Base-by-base conservation (phyloP, 331 rosid species). In the Quercus lobata region DNA sequence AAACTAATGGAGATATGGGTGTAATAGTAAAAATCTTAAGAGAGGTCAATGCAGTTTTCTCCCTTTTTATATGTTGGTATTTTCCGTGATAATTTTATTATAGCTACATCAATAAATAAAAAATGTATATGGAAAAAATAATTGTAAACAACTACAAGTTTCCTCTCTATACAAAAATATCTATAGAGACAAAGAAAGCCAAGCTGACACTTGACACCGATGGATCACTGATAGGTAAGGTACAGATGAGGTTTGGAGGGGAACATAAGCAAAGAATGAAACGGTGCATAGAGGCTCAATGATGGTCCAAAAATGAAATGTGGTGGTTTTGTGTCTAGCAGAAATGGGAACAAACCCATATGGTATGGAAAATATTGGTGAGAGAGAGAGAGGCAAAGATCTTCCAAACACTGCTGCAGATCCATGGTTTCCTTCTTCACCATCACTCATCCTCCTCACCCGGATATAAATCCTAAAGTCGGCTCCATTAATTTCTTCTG, bases 291-390 rank as follows among this genome's bases (percentile, higher is more conserved):
- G 17, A 56, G 57, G 61, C n/a, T 56, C 21, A 53, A 66, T 57
- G 55, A 17, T 53, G 22, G 30, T 24, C 72, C 53, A 83, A 37
- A 37, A 78, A 75, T 65, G 86, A 78, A 75, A 81, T 77, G 78
- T 63, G 37, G 52, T 71, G 71, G 79, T 84, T 88, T 77, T 86
- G 63, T 66, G 83, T 74, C 76, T 62, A 73, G 49, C 65, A 75
- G n/a, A 61, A 71, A 25, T 57, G 57, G 89, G 84, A 84, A 86
- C 84, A 83, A 29, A 29, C 68, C 18, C 91, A 87, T 83, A 80
- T 80, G 87, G 63, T 44, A 25, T 76, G 76, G 72, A 52, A 61
- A 90, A 41, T 41, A 41, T 41, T 41, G 49, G 14, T 41, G 12
- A 41, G 49, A 41, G 49, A 41, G 49, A 41, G 81, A 73, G 78